These are phyloP conservation scores for Chloroidium sp. DNA, from an alignment of 163 green algal genomes.

Conservation along the genomic window DNA sequence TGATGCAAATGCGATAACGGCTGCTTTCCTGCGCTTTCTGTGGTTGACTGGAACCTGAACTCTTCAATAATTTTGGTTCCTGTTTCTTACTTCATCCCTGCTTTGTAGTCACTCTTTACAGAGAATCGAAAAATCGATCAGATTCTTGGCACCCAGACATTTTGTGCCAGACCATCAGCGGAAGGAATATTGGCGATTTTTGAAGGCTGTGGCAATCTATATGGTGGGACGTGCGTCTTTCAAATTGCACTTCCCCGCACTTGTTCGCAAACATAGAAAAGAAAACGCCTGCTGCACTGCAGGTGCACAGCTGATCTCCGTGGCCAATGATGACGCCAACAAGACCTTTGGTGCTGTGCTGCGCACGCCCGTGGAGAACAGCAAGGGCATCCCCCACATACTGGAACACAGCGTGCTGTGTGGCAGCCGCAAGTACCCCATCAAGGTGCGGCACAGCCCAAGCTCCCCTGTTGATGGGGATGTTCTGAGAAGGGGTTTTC, in stretches of 20 bases:
- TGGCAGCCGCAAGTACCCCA: slow-evolving; percentile 86
- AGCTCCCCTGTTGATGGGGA: too few species aligned
- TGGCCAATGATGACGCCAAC: slow-evolving; percentile 94
- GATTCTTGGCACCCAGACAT: neutral
- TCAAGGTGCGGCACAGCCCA: slow-evolving; percentile 33
- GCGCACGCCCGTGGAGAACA: slow-evolving; percentile 85
- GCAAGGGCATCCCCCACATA: slow-evolving; percentile 92
- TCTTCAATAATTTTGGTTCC: too few species aligned
- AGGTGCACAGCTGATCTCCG: slow-evolving; percentile 90
- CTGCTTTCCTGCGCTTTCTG: too few species aligned
- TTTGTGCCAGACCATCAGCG: neutral
- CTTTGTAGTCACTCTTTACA: too few species aligned
- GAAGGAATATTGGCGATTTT: neutral
- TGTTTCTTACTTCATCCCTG: too few species aligned
- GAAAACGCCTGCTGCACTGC: neutral
- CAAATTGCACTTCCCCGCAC: neutral
- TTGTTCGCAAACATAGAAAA: neutral
- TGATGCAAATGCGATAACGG: too few species aligned
- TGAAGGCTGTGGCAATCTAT: neutral
- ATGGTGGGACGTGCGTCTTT: neutral
- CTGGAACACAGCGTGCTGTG: slow-evolving; percentile 94
- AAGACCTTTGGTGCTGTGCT: slow-evolving; percentile 98
- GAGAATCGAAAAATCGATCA: neutral
- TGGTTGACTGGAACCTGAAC: too few species aligned
- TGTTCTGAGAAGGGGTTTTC: too few species aligned